Conservation (phyloP, 345 rosid species). For the Moringa oleifera region DNA sequence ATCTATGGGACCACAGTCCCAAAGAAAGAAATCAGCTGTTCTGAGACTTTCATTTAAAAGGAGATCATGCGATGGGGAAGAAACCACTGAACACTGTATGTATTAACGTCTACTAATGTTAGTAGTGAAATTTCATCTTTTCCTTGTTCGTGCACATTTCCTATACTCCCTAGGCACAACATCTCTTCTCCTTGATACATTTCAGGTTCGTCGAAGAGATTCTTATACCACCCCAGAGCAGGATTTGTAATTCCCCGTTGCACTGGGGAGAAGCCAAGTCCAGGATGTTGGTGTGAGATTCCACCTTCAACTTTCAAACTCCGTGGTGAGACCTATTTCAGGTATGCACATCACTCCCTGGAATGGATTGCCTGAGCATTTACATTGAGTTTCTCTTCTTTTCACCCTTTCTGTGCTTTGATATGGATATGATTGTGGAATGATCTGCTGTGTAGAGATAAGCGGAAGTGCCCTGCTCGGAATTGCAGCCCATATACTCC, state of each 20-base stretch:
- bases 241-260: conserved; percentile 46
- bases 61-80: conserved; percentile 66
- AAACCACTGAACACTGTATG: conserved; percentile 44
- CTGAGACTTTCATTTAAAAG: conserved; percentile 59
- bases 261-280: conserved; percentile 35
- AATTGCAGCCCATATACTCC: conserved; percentile 57
- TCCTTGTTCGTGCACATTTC: background rate
- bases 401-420: background rate
- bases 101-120: background rate
- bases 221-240: conserved; percentile 51
- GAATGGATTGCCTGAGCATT: conserved; percentile 1
- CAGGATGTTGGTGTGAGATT: conserved; percentile 62
- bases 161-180: background rate
- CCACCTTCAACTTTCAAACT: conserved; percentile 69
- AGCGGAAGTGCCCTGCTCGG: conserved; percentile 68
- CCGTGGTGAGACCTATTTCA: conserved; percentile 60
- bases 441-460: conserved; percentile 54
- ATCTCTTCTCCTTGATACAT: background rate
- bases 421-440: conserved; percentile 5
- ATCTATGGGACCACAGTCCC: conserved; percentile 22
- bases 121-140: background rate
- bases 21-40: conserved; percentile 44
- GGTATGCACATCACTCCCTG: conserved; percentile 31
- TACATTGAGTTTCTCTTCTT: conserved; percentile 4
- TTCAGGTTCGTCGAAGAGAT: conserved; percentile 57